Evolutionary conservation across 345 rosid species (phyloP).

Genomic region (Gossypium arboreum): DNA sequence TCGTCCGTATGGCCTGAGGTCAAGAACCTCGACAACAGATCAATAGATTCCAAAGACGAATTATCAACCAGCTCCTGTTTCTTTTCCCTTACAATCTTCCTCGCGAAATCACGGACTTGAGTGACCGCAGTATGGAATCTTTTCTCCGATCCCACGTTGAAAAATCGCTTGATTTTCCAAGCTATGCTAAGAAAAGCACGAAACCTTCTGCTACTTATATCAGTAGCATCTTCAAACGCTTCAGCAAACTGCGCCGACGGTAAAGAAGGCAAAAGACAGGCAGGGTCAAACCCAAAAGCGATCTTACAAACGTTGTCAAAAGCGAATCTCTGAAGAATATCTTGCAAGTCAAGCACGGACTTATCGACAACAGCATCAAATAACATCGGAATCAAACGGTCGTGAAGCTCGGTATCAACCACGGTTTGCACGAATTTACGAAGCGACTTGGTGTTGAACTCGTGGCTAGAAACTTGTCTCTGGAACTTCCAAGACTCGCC

Average conservation of each 20-base stretch:
- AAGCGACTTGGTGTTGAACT: slow-evolving; percentile 68
- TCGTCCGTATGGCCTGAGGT: slow-evolving; percentile 47
- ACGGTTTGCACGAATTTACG: slow-evolving; percentile 54
- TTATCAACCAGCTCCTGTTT: slow-evolving; percentile 26
- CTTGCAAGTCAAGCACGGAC: slow-evolving; percentile 48
- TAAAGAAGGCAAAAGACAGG: slow-evolving; percentile 42
- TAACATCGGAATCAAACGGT: slow-evolving; percentile 60
- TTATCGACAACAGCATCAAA: slow-evolving; percentile 26
- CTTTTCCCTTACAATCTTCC: slow-evolving; percentile 42
- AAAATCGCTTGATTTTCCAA: slow-evolving; percentile 38
- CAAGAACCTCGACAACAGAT: slow-evolving; percentile 49
- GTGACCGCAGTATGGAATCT: slow-evolving; percentile 25
- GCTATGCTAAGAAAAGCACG: slow-evolving; percentile 2
- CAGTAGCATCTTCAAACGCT: slow-evolving; percentile 41
- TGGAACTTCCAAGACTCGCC: slow-evolving; percentile 69
- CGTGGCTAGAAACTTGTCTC: slow-evolving; percentile 68
- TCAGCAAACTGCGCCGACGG: slow-evolving; percentile 30
- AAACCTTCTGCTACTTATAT: slow-evolving; percentile 30
- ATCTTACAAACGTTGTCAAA: slow-evolving; percentile 71
- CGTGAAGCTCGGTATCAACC: slow-evolving; percentile 48
- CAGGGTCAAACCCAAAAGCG: slow-evolving; percentile 70
- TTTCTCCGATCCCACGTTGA: slow-evolving; percentile 39
- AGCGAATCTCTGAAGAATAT: slow-evolving; percentile 56
- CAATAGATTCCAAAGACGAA: slow-evolving; percentile 28
- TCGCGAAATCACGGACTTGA: slow-evolving; percentile 39